Percentiles rank a stretch among this genome's conserved stretches.
Evolutionary conservation across 1,284 basidiomycete genomes (phyloP).

Genomic region (Mycena sp.): DNA sequence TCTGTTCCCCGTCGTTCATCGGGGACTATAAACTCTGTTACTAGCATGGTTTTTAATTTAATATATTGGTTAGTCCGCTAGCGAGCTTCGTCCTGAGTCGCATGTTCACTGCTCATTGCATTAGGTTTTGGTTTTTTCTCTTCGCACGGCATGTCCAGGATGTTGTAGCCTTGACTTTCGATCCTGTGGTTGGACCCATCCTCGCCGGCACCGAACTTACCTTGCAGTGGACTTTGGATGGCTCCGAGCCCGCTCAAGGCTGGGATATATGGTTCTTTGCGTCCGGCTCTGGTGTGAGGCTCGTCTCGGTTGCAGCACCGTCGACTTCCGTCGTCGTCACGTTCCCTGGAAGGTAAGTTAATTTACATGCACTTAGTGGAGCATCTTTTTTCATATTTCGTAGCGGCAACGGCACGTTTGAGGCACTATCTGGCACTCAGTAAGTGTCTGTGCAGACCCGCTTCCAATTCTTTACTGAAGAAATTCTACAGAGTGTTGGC

Average conservation of each 20-base stretch:
- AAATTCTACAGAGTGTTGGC: slow-evolving; percentile 11
- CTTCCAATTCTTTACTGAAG: background rate
- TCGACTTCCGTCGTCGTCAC: slow-evolving; percentile 2
- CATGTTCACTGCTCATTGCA: background rate
- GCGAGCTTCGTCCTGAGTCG: background rate
- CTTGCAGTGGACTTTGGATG: slow-evolving; percentile 21
- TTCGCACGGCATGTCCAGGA: slow-evolving; percentile 6
- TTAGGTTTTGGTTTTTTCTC: slow-evolving; percentile 4
- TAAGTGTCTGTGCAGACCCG: background rate
- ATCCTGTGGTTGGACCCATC: slow-evolving; percentile 9
- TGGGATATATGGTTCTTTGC: slow-evolving; percentile 25
- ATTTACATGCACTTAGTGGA: background rate
- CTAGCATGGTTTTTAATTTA: slow-evolving; percentile 9
- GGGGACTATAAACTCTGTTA: slow-evolving; percentile 17
- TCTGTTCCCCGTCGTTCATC: slow-evolving; percentile 14
- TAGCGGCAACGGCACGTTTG: slow-evolving; percentile 17
- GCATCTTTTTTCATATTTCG: background rate
- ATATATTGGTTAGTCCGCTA: slow-evolving; percentile 3
- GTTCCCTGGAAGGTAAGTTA: slow-evolving; percentile 25
- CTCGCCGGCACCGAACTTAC: slow-evolving; percentile 11
- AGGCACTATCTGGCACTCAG: slow-evolving; percentile 13
- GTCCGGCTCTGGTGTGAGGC: background rate
- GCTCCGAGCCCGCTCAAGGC: slow-evolving; percentile 19
- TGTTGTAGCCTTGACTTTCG: slow-evolving; percentile 7
- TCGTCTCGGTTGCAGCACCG: slow-evolving; percentile 3